These are phyloP conservation scores for Solanum appendiculatum DNA, from an alignment of 257 asterid genomes.

Conservation along the genomic window DNA sequence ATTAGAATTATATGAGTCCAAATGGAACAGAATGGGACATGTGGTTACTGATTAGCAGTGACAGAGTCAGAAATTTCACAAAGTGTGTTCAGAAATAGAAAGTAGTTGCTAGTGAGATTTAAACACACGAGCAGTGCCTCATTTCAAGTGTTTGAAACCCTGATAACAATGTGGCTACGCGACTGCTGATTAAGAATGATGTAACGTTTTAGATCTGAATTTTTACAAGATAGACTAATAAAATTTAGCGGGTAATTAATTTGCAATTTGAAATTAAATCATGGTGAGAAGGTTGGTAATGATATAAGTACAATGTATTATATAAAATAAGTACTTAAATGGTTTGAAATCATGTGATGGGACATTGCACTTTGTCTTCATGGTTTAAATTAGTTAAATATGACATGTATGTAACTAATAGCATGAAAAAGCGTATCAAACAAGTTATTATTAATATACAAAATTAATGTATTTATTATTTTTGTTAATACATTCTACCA, in stretches of 20 bases:
- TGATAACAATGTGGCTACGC: too few species aligned
- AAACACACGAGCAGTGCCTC: too few species aligned
- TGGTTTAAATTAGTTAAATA: not conserved
- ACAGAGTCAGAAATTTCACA: too few species aligned
- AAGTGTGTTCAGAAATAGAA: too few species aligned
- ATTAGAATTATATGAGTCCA: not conserved
- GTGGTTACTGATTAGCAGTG: not conserved
- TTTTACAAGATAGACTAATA: not conserved
- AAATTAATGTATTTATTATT: too few species aligned
- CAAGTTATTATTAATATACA: accelerated
- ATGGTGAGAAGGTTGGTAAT: not conserved
- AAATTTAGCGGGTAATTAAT: not conserved
- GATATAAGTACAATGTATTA: not conserved
- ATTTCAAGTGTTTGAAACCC: too few species aligned
- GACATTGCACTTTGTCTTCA: not conserved
- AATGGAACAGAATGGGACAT: not conserved
- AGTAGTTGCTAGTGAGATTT: too few species aligned
- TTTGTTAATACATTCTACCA: too few species aligned
- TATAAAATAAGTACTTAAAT: not conserved
- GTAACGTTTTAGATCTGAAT: not conserved
- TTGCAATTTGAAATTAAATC: not conserved
- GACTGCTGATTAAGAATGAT: not conserved
- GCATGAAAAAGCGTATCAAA: accelerated
- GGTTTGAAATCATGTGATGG: not conserved
- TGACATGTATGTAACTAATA: not conserved